phyloP scores from a whole-genome alignment of 345 rosid genomes.

The Limnanthes douglasii region DNA sequence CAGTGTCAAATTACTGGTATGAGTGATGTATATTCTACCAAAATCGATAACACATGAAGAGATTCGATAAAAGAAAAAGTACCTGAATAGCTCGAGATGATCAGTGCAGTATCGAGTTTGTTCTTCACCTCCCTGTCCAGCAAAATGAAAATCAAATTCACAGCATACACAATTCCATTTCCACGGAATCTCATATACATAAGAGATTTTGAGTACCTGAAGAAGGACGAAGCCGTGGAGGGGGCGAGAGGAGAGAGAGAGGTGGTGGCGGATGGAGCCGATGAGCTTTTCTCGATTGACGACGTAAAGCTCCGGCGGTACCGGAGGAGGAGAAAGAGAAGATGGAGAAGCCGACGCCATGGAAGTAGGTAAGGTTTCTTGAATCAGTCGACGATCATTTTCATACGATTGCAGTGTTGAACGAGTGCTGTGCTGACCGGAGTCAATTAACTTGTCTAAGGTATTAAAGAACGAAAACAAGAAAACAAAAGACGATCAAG shows the following conservation, averaged over 20 bases:
- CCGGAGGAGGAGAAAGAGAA: constrained; percentile 44
- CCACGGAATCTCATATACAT: neutral
- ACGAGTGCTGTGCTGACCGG: too few species aligned
- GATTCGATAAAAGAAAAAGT: too few species aligned
- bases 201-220: constrained; percentile 24
- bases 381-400: too few species aligned
- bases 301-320: constrained; percentile 61
- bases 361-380: too few species aligned
- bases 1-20: neutral
- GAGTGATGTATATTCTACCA: too few species aligned
- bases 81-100: constrained; percentile 90
- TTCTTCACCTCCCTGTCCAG: constrained; percentile 72
- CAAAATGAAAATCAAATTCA: neutral
- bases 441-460: too few species aligned
- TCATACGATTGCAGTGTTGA: too few species aligned
- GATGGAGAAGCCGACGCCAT: too few species aligned
- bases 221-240: constrained; percentile 63
- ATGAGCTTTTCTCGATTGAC: constrained; percentile 53
- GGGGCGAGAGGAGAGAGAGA: constrained; percentile 30
- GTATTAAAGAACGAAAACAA: too few species aligned
- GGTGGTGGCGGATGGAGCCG: constrained; percentile 32
- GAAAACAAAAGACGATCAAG: too few species aligned
- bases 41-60: constrained; percentile 1
- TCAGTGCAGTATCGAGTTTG: constrained; percentile 76
- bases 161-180: constrained; percentile 1